Evolutionary conservation across 495 filamentous ascomycete species (phyloP), one percentile per base, ranked within the genome.

Genomic region (Podospora comata): DNA sequence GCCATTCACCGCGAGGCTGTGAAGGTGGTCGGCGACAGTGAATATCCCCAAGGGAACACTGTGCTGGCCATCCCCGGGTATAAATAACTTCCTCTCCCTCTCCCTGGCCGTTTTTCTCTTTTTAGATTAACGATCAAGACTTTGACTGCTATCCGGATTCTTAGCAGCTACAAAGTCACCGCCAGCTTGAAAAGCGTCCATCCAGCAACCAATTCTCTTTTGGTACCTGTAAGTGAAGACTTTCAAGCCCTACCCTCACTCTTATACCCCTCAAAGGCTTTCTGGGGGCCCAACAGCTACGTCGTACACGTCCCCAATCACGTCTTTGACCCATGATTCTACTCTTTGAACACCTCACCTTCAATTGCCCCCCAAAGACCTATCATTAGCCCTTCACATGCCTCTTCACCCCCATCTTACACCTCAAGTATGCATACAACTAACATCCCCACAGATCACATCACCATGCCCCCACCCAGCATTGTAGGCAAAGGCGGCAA

Each of bases 401-500:
- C 39, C 39, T 16, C 15, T 0, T 13, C 13, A 11, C 39, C 39
- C 15, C 39, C 15, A 2, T 16, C 13, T 48, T 11, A 48, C 9
- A 48, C 7, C 9, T 48, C 39, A 16, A 16, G 39, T 48, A 48
- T 48, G 39, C 39, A 48, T 48, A 5, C 13, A 3, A 3, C 13
- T 48, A 3, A 48, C 39, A 48, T 13, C 13, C 2, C 13, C 39
- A 13, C 39, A 32, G 30, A 32, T 48, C 39, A 48, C 39, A 48
- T 48, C 39, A 48, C 39, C 7, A 48, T 48, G 39, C 39, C 39
- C 15, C 7, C 0, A 13, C 39, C 39, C 39, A 48, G 39, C 39
- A 48, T 13, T 13, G 39, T 48, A 3, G 39, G 39, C 39, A 48
- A 48, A 48, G 81, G 78, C 13, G 80, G 80, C 7, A 80, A 73